Base-by-base conservation (phyloP, 2,329 filamentous ascomycete species). In the Alternaria arbusti region DNA sequence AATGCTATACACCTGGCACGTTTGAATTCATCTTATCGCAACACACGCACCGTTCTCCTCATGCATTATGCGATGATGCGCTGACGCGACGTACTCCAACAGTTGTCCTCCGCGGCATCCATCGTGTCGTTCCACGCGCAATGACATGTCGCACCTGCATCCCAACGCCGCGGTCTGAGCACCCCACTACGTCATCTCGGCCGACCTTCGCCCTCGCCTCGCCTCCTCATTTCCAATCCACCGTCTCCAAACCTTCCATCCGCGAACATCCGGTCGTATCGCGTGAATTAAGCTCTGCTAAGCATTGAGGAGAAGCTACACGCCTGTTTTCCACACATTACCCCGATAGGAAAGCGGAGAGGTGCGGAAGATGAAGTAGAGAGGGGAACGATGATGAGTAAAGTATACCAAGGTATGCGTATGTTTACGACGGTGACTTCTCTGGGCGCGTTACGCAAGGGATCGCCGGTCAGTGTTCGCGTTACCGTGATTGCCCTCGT, bases 281-380 rank as follows among this genome's bases (percentile, higher is more conserved):
- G 30, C 20, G 15, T 6, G 8, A n/a, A 52, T 5, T 17, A 36
- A 52, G 49, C 30, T 52, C 15, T 52, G 56, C 56, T 44, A 58
- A 50, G 54, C 54, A 46, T 15, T 32, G 54, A 56, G 54, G 43
- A 56, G 54, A 56, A 56, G 54, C 54, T 46, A 30, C 20, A 47
- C 32, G 45, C 56, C 56, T 59, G 25, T 59, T 59, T 59, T 52
- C 56, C 5, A 58, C 32, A 44, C 11, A 2, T 23, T 58, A 15
- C 56, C 49, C 22, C 9, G 25, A 20, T n/a, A 9, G 47, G 56
- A 22, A 59, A 32, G 30, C 17, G 25, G 25, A 47, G 25, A 5
- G 11, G 23, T 9, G 49, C 36, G 36, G 36, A 40, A 40, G 36
- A 40, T 17, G 10, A n/a, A 28, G 22, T 8, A 32, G 23, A 45